Evolutionary conservation across 441 rosid genomes (phyloP), one percentile per base, ranked within the genome.

Genomic region (Erysimum pusillum): DNA sequence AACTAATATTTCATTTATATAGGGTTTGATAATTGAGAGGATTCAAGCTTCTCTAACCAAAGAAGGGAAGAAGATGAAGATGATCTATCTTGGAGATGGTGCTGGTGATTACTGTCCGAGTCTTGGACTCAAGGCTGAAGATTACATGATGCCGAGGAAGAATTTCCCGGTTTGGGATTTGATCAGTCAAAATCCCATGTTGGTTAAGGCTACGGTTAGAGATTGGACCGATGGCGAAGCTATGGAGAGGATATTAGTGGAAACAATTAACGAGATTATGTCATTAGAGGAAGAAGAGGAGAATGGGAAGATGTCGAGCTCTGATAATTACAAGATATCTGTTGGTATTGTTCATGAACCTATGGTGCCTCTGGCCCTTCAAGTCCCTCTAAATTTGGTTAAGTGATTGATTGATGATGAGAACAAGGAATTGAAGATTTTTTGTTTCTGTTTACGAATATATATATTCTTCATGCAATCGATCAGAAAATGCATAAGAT

Each of bases 51-150:
- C 90, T 3, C 1, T 82, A 0, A 14, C 78, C 0, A 77, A 77
- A 45, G 87, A 87, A 39, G 91, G 67, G 34, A 84, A 71, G 31
- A 85, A 85, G 61, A 88, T 74, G 74, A 88, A 73, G 68, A 67
- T 94, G 64, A 82, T 92, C 2, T 94, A 94, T 69, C 86, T 91
- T 7, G 99, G 99, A 32, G 97, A 95, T 73, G 98, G 98, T 1
- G 48, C 36, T 4, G 92, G 89, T 4, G 99, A 96, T 73, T 93
- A 84, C 74, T 96, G 99, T 64, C 97, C 97, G 0, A 83, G 86
- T 76, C 82, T 91, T 74, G 85, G 74, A 84, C 96, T 96, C 5
- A 74, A 63, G 31, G 76, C 86, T n/a, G 74, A 75, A 36, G 97
- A 93, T 67, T 80, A 41, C 59, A 14, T 90, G 83, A 90, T 93